Base-by-base conservation (phyloP, 805 yeast genomes). In the Myxozyma udenii region DNA sequence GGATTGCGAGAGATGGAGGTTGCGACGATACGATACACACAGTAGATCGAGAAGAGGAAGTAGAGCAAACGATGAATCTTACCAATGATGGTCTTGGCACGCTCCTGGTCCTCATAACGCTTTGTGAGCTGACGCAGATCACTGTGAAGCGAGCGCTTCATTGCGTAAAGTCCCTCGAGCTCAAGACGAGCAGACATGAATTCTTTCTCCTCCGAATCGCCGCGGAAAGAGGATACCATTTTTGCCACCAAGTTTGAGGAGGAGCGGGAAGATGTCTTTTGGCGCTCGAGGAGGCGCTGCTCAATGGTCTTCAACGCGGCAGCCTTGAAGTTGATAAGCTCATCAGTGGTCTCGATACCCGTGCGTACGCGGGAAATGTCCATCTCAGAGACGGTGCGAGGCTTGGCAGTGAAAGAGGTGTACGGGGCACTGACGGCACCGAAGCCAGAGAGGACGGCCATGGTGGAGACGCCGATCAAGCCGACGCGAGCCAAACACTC, bases 361-460 rank as follows among this genome's bases (percentile, higher is more conserved):
- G 62, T 46, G 7, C 58, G 55, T 23, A 69, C 55, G 24, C 71
- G 61, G 41, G 61, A 61, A 14, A 65, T 53, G 47, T 66, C 73
- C 23, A 59, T 55, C 33, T 63, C 67, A 3, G 68, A 62, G 24
- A 63, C 64, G 6, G 49, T 60, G 21, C 60, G 53, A 21, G 53
- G 58, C 23, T 55, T 61, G 32, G 55, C 51, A 18, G 71, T 62
- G 48, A 67, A 67, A 21, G 68, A 67, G 16, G 69, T 55, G 53
- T 70, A 71, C 4, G 75, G 74, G 4, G 75, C 73, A 16, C 69
- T 60, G 19, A 73, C 71, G 7, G 74, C 65, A 9, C 73, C 72
- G 37, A 73, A 59, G 2, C 75, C 76, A 16, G 74, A 66, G 32
- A 72, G 58, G 4, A 65, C 51, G 0, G 74, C 74, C 74, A 72